A percentile compares a stretch with the other conserved stretches of the same genome.
phyloP scores from a whole-genome alignment of 1,139 yeast genomes.

The Kazachstania sp. region DNA sequence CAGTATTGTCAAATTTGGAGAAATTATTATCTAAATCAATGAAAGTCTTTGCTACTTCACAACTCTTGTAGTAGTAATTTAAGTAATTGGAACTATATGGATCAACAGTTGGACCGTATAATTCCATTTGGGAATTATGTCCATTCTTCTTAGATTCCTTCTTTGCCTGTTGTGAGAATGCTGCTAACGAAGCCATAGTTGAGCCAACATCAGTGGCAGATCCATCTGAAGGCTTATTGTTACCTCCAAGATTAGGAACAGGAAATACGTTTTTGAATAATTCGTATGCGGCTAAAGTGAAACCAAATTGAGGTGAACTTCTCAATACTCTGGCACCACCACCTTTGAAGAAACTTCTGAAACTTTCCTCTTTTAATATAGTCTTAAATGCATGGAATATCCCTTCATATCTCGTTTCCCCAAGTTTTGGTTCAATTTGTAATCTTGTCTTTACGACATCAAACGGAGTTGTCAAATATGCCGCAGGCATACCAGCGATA shows the following conservation, averaged over 20 bases:
- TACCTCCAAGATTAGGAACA: slow-evolving; percentile 5
- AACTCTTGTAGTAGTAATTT: slow-evolving; percentile 50
- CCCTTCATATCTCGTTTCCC: slow-evolving; percentile 70
- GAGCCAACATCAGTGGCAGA: slow-evolving; percentile 15
- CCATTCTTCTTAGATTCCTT: neutral
- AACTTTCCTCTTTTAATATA: slow-evolving; percentile 71
- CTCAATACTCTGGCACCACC: slow-evolving; percentile 91
- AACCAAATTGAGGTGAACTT: slow-evolving; percentile 97
- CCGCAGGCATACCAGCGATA: slow-evolving; percentile 96
- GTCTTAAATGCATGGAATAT: slow-evolving; percentile 68
- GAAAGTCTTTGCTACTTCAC: slow-evolving; percentile 53
- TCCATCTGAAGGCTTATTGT: neutral
- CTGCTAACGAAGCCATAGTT: slow-evolving; percentile 16
- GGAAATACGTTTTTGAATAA: slow-evolving; percentile 52
- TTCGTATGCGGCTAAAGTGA: slow-evolving; percentile 94
- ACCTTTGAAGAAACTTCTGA: slow-evolving; percentile 86
- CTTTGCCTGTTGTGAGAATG: slow-evolving; percentile 9
- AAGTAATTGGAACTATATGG: slow-evolving; percentile 28
- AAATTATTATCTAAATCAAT: slow-evolving; percentile 57
- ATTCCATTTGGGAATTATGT: slow-evolving; percentile 7
- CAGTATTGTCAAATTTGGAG: slow-evolving; percentile 45
- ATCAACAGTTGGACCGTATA: slow-evolving; percentile 23
- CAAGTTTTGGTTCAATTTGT: slow-evolving; percentile 74
- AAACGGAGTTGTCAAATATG: slow-evolving; percentile 90
- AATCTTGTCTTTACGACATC: slow-evolving; percentile 94